phyloP scores from a whole-genome alignment of 495 filamentous ascomycete species.

The Cercophora newfieldiana region DNA sequence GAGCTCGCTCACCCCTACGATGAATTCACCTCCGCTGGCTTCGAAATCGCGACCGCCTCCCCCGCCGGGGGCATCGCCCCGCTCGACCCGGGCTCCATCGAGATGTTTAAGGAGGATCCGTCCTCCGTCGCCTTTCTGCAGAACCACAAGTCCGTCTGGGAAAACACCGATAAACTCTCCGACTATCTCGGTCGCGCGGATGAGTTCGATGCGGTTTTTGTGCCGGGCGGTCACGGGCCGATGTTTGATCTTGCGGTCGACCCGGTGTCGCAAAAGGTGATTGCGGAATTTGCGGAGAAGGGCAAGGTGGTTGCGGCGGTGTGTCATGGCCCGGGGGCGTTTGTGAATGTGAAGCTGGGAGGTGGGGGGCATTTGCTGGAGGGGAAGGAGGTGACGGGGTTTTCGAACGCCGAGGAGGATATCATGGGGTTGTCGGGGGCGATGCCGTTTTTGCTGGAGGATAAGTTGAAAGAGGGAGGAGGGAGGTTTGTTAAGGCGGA shows the following conservation, averaged over 20 bases:
- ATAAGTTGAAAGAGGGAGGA: conserved; percentile 51
- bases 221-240: conserved; percentile 77
- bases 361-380: conserved; percentile 53
- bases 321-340: conserved; percentile 66
- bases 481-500: conserved; percentile 60
- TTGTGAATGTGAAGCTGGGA: conserved; percentile 57
- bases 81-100: conserved; percentile 64
- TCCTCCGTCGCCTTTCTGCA: conserved; percentile 53
- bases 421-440: conserved; percentile 42
- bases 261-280: conserved; percentile 52
- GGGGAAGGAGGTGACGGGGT: conserved; percentile 63
- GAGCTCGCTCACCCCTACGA: conserved; percentile 72
- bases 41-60: conserved; percentile 52
- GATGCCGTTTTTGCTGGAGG: conserved; percentile 69
- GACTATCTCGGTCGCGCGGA: conserved; percentile 51
- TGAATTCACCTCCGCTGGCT: conserved; percentile 52
- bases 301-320: conserved; percentile 66
- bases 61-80: conserved; percentile 68
- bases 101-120: conserved; percentile 58
- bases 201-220: conserved; percentile 71
- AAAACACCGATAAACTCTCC: conserved; percentile 57
- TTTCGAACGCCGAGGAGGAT: conserved; percentile 69
- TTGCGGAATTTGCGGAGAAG: conserved; percentile 59
- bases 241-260: conserved; percentile 68
- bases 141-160: conserved; percentile 58